Evolutionary conservation across 768 basidiomycete species (phyloP).

Genomic region (Suillus hirtellus): DNA sequence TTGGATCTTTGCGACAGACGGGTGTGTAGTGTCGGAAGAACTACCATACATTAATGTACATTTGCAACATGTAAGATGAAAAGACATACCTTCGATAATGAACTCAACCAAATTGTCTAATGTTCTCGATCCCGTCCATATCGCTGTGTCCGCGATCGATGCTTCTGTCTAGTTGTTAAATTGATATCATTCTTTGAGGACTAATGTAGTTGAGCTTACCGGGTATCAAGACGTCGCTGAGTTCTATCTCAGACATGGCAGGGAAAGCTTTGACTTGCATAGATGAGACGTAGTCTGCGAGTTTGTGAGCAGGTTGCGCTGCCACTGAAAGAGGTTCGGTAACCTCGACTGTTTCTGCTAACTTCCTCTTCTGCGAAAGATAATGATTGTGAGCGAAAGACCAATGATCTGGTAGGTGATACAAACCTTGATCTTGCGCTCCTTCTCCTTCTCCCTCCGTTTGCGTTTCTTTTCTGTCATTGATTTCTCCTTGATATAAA

Average conservation of each 20-base stretch:
- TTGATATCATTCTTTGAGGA: conserved; percentile 36
- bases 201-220: conserved; percentile 46
- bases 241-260: conserved; percentile 72
- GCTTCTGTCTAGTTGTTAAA: conserved; percentile 61
- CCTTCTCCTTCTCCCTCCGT: conserved; percentile 71
- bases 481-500: conserved; percentile 21
- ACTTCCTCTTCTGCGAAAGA: conserved; percentile 58
- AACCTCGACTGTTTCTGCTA: conserved; percentile 45
- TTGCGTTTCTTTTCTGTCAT: conserved; percentile 64
- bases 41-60: conserved; percentile 36
- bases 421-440: conserved; percentile 66
- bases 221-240: conserved; percentile 76
- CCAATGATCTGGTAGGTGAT: conserved; percentile 7
- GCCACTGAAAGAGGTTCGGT: conserved; percentile 49
- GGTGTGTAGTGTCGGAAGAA: conserved; percentile 63
- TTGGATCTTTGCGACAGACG: conserved; percentile 78
- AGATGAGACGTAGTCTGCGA: conserved; percentile 63
- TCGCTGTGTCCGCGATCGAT: conserved; percentile 73
- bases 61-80: not conserved
- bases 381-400: conserved; percentile 15
- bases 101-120: conserved; percentile 74
- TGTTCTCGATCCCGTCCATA: conserved; percentile 71
- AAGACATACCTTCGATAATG: conserved; percentile 65
- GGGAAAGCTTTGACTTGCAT: conserved; percentile 72
- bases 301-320: conserved; percentile 51